Evolutionary conservation across 2,329 filamentous ascomycete genomes (phyloP), one percentile per base, ranked within the genome.

Genomic region (Rhexocercosporidium sp.): DNA sequence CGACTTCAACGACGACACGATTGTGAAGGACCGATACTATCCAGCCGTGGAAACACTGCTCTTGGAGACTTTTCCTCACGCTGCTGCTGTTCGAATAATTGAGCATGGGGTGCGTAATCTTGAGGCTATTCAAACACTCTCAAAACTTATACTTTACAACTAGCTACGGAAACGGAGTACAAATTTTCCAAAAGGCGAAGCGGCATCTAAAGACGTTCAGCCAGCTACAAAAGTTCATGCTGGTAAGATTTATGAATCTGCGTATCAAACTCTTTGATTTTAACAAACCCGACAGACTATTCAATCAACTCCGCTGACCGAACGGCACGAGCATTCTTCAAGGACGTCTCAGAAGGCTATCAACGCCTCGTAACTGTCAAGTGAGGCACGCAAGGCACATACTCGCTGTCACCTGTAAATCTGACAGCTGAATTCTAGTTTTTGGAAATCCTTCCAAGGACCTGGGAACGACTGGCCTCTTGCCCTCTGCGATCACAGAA

Each of bases 391-490:
- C 44, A 47, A n/a, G 44, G 14, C 2, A 2, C 44, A 47, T 47
- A 2, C 4, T 11, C 20, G 14, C 14, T 47, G 20, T 22, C 20
- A 9, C 16, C 14, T 47, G 31, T 11, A 37, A 37, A 37, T 37
- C 31, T 37, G 31, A 37, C 44, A 22, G 27, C 3, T 7, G 20
- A 34, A 18, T 51, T 47, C 1, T 57, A 71, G 68, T 60, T 57
- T 66, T 22, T 71, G 70, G 70, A 59, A 59, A 27, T 66, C 68
- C 3, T 53, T 71, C 25, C 29, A 27, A 8, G 70, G 70, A 2
- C 70, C 70, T 14, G 20, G 70, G 5, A 37, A 54, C 16, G 68
- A 70, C 44, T 71, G 66, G 68, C 70, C 70, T 12, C 54, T 71
- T 6, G 65, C 62, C 1, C 20, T 71, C 29, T 70, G 68, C 47